These are phyloP conservation scores for Sporothrix curviconia DNA, from an alignment of 2,329 filamentous ascomycete genomes.

Conservation along the genomic window DNA sequence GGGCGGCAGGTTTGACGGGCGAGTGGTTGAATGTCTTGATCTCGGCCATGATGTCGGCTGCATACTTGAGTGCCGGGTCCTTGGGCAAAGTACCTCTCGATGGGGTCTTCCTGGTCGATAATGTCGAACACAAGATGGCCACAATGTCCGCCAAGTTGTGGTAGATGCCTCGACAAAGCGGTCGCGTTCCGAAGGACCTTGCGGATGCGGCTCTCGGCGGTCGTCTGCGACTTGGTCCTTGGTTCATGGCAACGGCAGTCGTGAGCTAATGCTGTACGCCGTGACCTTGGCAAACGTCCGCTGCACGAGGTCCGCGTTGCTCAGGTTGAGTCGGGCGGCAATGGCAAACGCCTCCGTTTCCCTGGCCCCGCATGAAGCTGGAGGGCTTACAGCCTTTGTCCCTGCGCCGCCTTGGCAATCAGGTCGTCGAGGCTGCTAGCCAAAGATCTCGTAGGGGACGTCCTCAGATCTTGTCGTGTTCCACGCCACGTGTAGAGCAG, in stretches of 20 bases:
- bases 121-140: slow-evolving; percentile 66
- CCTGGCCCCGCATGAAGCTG: slow-evolving; percentile 72
- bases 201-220: slow-evolving; percentile 60
- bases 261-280: slow-evolving; percentile 76
- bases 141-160: slow-evolving; percentile 71
- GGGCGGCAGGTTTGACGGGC: slow-evolving; percentile 55
- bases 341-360: slow-evolving; percentile 57
- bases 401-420: slow-evolving; percentile 60
- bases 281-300: slow-evolving; percentile 69
- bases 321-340: slow-evolving; percentile 47
- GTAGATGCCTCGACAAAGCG: slow-evolving; percentile 55
- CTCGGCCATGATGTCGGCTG: slow-evolving; percentile 56
- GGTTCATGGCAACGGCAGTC: slow-evolving; percentile 54
- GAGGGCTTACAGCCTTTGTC: slow-evolving; percentile 75
- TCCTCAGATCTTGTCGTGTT: slow-evolving; percentile 56
- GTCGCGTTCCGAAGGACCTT: slow-evolving; percentile 62
- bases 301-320: slow-evolving; percentile 53
- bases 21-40: slow-evolving; percentile 68
- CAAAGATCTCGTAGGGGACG: slow-evolving; percentile 82
- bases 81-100: slow-evolving; percentile 62
- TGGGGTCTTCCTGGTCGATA: slow-evolving; percentile 68
- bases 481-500: slow-evolving; percentile 87
- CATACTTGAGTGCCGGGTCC: slow-evolving; percentile 50
- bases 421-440: slow-evolving; percentile 62
- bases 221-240: slow-evolving; percentile 38